phyloP scores from a whole-genome alignment of 306 rosid genomes.

The Pterocarpus santalinus region DNA sequence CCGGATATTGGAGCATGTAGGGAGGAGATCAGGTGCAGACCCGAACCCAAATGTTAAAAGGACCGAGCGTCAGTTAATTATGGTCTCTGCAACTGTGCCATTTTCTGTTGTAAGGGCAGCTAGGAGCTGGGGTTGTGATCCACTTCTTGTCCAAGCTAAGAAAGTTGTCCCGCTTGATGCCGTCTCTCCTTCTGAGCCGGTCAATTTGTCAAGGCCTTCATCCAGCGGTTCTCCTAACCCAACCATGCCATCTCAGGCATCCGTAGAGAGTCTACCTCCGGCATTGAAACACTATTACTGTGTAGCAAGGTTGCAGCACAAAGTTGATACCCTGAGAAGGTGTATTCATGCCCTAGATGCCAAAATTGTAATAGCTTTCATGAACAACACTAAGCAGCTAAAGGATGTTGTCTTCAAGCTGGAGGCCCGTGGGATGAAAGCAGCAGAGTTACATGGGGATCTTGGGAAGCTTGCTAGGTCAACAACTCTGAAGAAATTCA shows the following conservation, averaged over 20 bases:
- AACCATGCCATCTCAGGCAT: conserved; percentile 56
- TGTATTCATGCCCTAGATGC: conserved; percentile 95
- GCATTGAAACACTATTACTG: conserved; percentile 82
- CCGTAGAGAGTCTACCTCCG: conserved; percentile 82
- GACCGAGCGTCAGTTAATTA: conserved; percentile 71
- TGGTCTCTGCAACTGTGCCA: conserved; percentile 96
- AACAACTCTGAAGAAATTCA: conserved; percentile 84
- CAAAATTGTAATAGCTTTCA: conserved; percentile 86
- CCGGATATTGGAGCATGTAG: conserved; percentile 90
- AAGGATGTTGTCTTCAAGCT: conserved; percentile 92
- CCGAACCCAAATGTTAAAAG: conserved; percentile 52
- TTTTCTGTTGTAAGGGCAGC: conserved; percentile 93
- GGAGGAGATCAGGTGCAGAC: conserved; percentile 72
- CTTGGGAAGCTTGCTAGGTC: conserved; percentile 95
- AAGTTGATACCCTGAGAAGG: conserved; percentile 83
- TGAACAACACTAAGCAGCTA: conserved; percentile 92
- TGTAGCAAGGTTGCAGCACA: conserved; percentile 83
- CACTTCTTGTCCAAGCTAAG: conserved; percentile 88
- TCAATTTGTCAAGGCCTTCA: conserved; percentile 53
- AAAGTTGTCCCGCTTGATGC: conserved; percentile 73
- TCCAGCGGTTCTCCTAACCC: conserved; percentile 46
- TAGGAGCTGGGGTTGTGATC: conserved; percentile 83
- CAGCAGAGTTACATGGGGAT: conserved; percentile 92
- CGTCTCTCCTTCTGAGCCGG: conserved; percentile 58
- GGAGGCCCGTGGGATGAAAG: conserved; percentile 87